Percentiles rank a stretch among this genome's conserved stretches.
phyloP scores from a whole-genome alignment of 345 rosid genomes.

The Salix viminalis region DNA sequence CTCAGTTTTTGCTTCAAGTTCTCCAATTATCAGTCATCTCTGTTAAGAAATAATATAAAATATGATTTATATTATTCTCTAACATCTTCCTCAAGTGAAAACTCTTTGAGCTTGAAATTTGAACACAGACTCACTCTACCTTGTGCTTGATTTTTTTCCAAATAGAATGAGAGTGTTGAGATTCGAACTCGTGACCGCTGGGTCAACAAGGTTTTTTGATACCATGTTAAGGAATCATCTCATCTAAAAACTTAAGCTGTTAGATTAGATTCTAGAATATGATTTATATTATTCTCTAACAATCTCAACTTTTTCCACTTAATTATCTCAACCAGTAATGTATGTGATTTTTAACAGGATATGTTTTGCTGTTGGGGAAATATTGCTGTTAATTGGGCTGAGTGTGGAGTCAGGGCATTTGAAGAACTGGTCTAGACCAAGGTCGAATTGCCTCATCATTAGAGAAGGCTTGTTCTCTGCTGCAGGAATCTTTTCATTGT shows the following conservation, averaged over 20 bases:
- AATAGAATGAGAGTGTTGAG: too few relatives aligned
- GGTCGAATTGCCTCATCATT: conserved; percentile 54
- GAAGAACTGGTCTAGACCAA: conserved; percentile 70
- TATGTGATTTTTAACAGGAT: conserved; percentile 36
- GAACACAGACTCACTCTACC: fast-evolving
- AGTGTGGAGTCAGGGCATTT: conserved; percentile 92
- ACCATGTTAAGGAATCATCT: too few relatives aligned
- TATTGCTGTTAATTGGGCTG: conserved; percentile 63
- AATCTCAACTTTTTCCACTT: too few relatives aligned
- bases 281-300: too few relatives aligned
- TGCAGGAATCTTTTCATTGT: conserved; percentile 63
- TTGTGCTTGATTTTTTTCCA: fast-evolving
- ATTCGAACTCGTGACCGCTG: too few relatives aligned
- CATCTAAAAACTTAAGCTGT: too few relatives aligned
- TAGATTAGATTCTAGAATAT: too few relatives aligned
- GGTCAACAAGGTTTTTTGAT: too few relatives aligned
- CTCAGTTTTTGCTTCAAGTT: too few relatives aligned
- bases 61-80: too few relatives aligned
- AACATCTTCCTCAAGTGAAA: fast-evolving
- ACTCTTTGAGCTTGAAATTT: too few relatives aligned
- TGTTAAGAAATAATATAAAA: too few relatives aligned
- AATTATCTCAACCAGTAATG: not conserved
- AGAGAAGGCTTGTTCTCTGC: conserved; percentile 75
- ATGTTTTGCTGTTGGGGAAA: conserved; percentile 73
- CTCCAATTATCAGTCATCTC: not conserved